phyloP scores from a whole-genome alignment of 1,139 yeast species.

The Casaregolazyma suthepensis region DNA sequence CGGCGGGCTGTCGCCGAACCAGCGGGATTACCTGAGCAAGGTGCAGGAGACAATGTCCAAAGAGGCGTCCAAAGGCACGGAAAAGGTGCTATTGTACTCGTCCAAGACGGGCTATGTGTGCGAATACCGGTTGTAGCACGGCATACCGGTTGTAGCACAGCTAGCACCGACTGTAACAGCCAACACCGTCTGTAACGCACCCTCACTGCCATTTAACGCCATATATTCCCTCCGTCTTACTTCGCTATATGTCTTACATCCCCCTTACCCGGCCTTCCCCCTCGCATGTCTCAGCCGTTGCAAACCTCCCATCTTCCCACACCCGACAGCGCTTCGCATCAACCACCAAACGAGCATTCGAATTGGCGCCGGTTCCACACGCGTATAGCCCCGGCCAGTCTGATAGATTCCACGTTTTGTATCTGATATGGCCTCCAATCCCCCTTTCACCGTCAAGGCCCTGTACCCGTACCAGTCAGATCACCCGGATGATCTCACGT shows the following conservation, averaged over 20 bases:
- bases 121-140: constrained; percentile 44
- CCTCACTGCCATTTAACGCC: too few relatives aligned
- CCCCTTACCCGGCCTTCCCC: too few relatives aligned
- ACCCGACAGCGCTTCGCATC: background rate
- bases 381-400: background rate
- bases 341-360: background rate
- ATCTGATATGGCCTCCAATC: constrained; percentile 10
- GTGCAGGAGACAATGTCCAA: constrained; percentile 66
- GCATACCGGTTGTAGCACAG: too few relatives aligned
- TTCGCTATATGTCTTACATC: too few relatives aligned
- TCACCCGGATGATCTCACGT: constrained; percentile 76
- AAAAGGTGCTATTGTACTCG: constrained; percentile 69
- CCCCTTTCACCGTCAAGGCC: constrained; percentile 71
- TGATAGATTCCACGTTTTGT: background rate
- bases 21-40: constrained; percentile 69
- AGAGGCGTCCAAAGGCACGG: constrained; percentile 64
- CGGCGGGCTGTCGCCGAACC: constrained; percentile 64
- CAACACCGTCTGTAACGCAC: too few relatives aligned
- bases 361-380: background rate
- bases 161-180: too few relatives aligned
- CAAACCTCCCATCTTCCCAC: background rate
- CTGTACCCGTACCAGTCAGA: constrained; percentile 69
- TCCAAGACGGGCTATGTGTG: constrained; percentile 67
- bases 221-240: too few relatives aligned
- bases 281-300: background rate